Conservation (phyloP, 768 basidiomycete species). For the Psilocybe subaeruginosa region DNA sequence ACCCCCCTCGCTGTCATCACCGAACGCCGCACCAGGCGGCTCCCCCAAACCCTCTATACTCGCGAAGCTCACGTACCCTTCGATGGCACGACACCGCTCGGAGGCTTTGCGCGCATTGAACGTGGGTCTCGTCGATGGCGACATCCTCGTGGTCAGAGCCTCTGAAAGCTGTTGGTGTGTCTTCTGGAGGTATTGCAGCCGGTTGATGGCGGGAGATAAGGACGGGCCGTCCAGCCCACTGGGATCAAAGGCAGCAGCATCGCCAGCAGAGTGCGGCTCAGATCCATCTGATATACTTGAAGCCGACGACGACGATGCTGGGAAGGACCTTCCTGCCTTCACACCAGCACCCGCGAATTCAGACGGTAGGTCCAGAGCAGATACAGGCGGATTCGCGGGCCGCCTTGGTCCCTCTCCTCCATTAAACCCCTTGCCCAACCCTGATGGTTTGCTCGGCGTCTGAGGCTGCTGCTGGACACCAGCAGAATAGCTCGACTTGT, state of each 20-base stretch:
- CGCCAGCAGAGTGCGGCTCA: not conserved
- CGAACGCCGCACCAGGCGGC: constrained; percentile 44
- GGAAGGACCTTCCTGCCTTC: not conserved
- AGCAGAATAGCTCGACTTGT: constrained; percentile 18
- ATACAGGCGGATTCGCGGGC: constrained; percentile 6
- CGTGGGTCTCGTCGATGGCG: constrained; percentile 26
- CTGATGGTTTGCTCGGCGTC: not conserved
- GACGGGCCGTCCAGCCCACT: not conserved
- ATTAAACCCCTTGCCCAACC: not conserved
- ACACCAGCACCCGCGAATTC: not conserved
- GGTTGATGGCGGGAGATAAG: not conserved
- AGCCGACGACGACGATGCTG: not conserved
- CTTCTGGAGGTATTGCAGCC: not conserved
- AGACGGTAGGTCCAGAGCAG: not conserved
- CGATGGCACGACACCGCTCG: constrained; percentile 54
- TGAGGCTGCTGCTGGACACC: not conserved
- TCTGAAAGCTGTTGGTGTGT: too few species aligned
- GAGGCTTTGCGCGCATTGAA: constrained; percentile 70
- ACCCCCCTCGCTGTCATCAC: constrained; percentile 11
- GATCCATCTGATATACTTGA: not conserved
- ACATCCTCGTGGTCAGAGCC: not conserved
- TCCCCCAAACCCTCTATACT: constrained; percentile 68
- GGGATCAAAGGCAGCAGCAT: not conserved
- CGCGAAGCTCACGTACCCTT: constrained; percentile 72
- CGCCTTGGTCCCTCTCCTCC: constrained; percentile 2